Evolutionary conservation across 306 rosid species (phyloP), one percentile per base, ranked within the genome.

Genomic region (Lathyrus oleraceus): DNA sequence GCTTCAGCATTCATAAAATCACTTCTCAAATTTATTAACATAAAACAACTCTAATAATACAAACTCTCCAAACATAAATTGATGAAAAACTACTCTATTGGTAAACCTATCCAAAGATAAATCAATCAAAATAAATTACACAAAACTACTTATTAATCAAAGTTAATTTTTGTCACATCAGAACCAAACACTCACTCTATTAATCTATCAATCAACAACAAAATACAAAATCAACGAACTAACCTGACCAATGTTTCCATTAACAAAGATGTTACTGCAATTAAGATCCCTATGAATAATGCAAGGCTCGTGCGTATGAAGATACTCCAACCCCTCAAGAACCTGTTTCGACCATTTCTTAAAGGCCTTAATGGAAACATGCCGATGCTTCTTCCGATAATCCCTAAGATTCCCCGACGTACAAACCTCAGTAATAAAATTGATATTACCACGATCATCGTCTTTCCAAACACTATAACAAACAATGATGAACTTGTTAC

Each of bases 311-410:
- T 90, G 97, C 6, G 86, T 88, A 57, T 93, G 98, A 54, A 93
- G 96, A 81, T 85, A 90, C 39, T 93, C 89, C 91, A 93, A 81
- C 14, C 97, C 98, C 76, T 86, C 87, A 27, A 93, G 94, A 40
- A 93, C 85, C 73, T 93, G 98, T 69, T 88, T 93, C 0, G 97
- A 85, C 98, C 98, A 93, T 81, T 93, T 93, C 87, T 93, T 93
- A 83, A 93, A 59, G 7, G 96, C 98, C 81, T 81, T 93, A 52
- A 82, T 82, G 25, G 93, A 88, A 70, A 93, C 96, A 60, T 81
- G 91, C 10, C 86, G 91, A 76, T 90, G 97, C 82, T 88, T 93
- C 85, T 87, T 88, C 76, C 93, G 81, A 75, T 93, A 93, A 14
- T 87, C 79, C 81, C 98, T 88, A 81, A 93, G 76, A 69, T 93